Base-by-base conservation (phyloP, 805 yeast genomes). In the Nakazawaea pomicola region DNA sequence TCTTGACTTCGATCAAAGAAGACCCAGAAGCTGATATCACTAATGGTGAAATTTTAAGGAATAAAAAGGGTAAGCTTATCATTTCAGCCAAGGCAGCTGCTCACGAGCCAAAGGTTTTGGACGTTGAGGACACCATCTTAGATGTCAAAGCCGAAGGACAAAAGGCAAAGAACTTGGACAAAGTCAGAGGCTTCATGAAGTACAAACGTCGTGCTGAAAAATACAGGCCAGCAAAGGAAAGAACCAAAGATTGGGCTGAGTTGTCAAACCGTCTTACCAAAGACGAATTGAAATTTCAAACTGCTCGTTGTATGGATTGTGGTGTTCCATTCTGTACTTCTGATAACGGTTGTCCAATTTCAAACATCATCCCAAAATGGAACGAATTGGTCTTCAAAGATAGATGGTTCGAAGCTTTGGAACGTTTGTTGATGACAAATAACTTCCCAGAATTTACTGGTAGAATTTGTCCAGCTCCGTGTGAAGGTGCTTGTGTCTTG, bases 281-380 rank as follows among this genome's bases (percentile, higher is more conserved):
- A 64, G 89, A 84, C 39, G 98, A 93, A 51, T 81, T 91, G 56
- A 77, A 80, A 60, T 77, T 74, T 60, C 97, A 91, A 70, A 86
- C 98, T 44, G 96, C 98, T 12, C 80, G 99, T 65, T 91, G 99
- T 75, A 91, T 93, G 95, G 98, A 91, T 67, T 91, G 99, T 73
- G 99, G 99, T 72, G 95, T 93, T 54, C 99, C 99, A 45, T 91
- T 91, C 78, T 91, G 99, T 73, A 95, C 91, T 57, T 83, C 95
- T 36, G 98, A 91, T 63, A 85, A 96, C 33, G 99, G 99, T 46
- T 91, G 99, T 70, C 99, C 99, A 40, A 84, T 91, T 51, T 89
- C 97, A 40, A 91, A 91, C 66, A 81, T 91, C 53, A 91, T 91
- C 70, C 99, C 99, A 49, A 90, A 91, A 67, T 93, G 96, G 91